A percentile compares a stretch with the other conserved stretches of the same genome.
phyloP scores from a whole-genome alignment of 805 yeast genomes.

The Metschnikowia aberdeeniae region DNA sequence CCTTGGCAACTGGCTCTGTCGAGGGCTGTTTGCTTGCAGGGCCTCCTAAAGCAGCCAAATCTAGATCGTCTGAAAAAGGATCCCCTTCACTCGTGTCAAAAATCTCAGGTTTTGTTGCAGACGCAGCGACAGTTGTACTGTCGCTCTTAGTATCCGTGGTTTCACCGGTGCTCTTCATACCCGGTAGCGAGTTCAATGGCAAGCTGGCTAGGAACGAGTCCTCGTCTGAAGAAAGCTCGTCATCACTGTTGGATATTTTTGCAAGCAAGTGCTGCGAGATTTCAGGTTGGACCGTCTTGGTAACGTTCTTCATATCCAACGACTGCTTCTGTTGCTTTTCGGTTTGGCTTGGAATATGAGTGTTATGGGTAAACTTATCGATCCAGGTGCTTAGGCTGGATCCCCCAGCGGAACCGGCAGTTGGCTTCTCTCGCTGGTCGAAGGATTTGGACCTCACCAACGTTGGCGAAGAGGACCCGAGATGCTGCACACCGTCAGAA shows the following conservation, averaged over 20 bases:
- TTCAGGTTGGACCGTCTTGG: neutral
- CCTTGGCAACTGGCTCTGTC: neutral
- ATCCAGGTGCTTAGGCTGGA: conserved; percentile 25
- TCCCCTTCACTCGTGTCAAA: conserved; percentile 12
- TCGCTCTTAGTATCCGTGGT: too few species aligned
- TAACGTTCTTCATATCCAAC: neutral
- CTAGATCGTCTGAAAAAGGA: conserved; percentile 20
- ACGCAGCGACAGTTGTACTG: too few species aligned
- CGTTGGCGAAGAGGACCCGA: conserved; percentile 26
- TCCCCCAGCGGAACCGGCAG: neutral
- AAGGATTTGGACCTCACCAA: conserved; percentile 37
- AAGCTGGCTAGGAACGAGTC: conserved; percentile 19
- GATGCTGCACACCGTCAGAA: conserved; percentile 24
- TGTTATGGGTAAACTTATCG: conserved; percentile 23
- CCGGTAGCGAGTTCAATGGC: conserved; percentile 9
- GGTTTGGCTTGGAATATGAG: neutral
- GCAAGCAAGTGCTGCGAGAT: neutral
- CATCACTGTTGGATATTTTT: conserved; percentile 1
- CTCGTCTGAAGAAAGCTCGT: conserved; percentile 23
- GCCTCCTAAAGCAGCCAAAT: conserved; percentile 11
- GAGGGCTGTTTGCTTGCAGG: conserved; percentile 16
- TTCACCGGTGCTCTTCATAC: neutral
- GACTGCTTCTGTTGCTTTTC: neutral
- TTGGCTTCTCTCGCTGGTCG: conserved; percentile 16
- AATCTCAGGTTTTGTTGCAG: neutral